Base-by-base conservation (phyloP, 257 asterid genomes). In the Echites panduratus region DNA sequence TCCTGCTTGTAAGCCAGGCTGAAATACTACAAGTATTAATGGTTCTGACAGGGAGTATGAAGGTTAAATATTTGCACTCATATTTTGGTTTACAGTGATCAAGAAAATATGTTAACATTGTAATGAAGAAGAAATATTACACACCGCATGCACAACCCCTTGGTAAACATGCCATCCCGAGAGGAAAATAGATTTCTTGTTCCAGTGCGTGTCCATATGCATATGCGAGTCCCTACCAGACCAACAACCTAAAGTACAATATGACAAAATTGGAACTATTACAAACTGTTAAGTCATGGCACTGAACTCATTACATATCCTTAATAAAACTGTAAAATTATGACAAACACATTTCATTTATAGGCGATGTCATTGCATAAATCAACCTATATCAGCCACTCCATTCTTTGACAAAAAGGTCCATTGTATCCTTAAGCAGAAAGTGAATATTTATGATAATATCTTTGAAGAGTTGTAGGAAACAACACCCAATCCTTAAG, bases 121-220 rank as follows among this genome's bases (percentile, higher is more conserved):
- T 9, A 32, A 48, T 53, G 78, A 35, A 43, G 50, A n/a, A 80
- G 56, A 72, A 66, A 72, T 57, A 75, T 78, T 74, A 82, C 96
- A 58, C 84, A 93, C 98, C 99, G 80, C 96, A 94, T 88, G 78
- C 97, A 91, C 75, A 89, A 73, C 64, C 95, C 99, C 80, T 82
- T 85, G 53, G 93, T 76, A 79, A 94, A 91, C 85, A 94, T 73
- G 84, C 93, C 93, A 47, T 89, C 99, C 53, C 90, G 97, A 44
- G 99, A 87, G 50, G 96, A 87, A 81, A 91, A 83, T 61, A 88
- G 59, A 71, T 87, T 91, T 84, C 93, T 84, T 52, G 84, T 83
- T 61, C 93, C 96, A 73, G 80, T 48, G 59, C 97, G 97, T 78
- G 78, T 87, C 99, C 99, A 94, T 81, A 94, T 89, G 84, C 95